Conservation (phyloP, 345 rosid species). For the Eucalyptus cloeziana region DNA sequence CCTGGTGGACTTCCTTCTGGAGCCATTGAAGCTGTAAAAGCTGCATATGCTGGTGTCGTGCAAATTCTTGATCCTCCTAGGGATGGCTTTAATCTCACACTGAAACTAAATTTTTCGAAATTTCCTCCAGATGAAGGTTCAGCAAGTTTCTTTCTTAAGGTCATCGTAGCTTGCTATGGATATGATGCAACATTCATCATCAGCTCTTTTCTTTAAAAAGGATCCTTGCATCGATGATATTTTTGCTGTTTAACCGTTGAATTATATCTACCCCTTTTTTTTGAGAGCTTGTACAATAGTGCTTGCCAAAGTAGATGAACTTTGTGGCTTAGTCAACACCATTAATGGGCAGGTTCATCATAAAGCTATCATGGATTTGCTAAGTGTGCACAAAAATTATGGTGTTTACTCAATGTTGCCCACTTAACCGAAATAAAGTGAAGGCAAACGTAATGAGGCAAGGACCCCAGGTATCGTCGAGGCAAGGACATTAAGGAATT, state of each 20-base stretch:
- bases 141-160: slow-evolving; percentile 29
- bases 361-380: neutral
- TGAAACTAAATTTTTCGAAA: slow-evolving; percentile 82
- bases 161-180: slow-evolving; percentile 26
- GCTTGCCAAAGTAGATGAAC: neutral
- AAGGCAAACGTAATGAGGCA: neutral
- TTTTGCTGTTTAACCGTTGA: neutral
- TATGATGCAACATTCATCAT: neutral
- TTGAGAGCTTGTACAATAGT: neutral
- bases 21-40: slow-evolving; percentile 92
- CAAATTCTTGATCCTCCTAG: slow-evolving; percentile 98
- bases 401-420: neutral
- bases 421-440: neutral
- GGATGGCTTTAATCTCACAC: slow-evolving; percentile 89
- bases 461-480: neutral
- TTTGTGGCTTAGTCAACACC: neutral
- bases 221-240: neutral
- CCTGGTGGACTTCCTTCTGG: slow-evolving; percentile 82
- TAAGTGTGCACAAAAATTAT: neutral
- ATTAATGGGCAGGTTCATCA: neutral
- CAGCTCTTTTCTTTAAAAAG: neutral
- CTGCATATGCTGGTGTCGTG: slow-evolving; percentile 57
- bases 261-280: neutral
- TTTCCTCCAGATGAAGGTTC: slow-evolving; percentile 90
- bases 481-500: neutral